These are phyloP conservation scores for Schizothecium vesticola DNA, from an alignment of 495 filamentous ascomycete species.

Conservation along the genomic window DNA sequence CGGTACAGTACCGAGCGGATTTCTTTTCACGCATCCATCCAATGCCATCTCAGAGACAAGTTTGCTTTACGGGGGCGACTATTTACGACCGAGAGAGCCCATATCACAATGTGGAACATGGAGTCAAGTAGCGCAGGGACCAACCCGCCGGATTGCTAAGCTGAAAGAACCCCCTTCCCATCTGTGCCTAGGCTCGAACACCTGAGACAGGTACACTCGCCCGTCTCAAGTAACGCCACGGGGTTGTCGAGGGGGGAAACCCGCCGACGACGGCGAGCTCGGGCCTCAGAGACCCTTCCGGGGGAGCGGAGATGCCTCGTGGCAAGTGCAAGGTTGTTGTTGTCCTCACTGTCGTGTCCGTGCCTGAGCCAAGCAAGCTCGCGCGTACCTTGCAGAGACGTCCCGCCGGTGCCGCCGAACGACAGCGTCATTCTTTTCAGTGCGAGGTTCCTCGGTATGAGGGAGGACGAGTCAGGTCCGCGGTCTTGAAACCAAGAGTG, in stretches of 20 bases:
- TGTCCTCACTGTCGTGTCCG: not conserved
- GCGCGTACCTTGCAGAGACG: not conserved
- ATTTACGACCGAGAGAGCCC: not conserved
- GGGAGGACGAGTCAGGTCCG: not conserved
- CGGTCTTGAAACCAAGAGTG: not conserved
- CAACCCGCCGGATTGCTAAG: not conserved
- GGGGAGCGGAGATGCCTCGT: not conserved
- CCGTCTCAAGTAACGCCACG: not conserved
- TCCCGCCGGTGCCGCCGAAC: not conserved
- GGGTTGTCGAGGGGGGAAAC: no score
- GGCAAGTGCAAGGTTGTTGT: not conserved
- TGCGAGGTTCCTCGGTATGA: not conserved
- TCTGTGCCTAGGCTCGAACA: not conserved
- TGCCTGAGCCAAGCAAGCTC: not conserved
- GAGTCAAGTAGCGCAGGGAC: no score
- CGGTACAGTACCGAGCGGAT: not conserved
- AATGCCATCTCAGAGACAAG: not conserved
- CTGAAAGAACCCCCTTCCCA: not conserved
- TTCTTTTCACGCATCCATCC: not conserved
- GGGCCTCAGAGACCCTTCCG: not conserved
- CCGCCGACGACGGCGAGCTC: not conserved
- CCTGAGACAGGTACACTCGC: not conserved
- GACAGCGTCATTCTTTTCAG: not conserved
- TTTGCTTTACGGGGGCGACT: not conserved
- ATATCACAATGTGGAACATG: not conserved